These are phyloP conservation scores for Neurospora sp. DNA, from an alignment of 495 filamentous ascomycete species.

Conservation along the genomic window DNA sequence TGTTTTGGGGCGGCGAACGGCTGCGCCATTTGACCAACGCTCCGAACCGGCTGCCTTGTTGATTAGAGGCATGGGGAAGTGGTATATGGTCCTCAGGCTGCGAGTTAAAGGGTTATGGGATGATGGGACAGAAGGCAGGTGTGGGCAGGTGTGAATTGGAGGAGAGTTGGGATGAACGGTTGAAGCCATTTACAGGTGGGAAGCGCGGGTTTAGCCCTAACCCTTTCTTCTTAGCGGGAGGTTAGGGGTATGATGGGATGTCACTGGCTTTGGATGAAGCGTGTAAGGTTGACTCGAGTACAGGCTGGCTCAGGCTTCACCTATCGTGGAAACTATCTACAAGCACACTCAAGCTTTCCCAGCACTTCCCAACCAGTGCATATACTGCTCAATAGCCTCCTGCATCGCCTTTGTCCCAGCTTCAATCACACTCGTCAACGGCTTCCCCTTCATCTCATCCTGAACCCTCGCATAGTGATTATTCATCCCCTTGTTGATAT, in stretches of 20 bases:
- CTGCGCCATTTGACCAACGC: background rate
- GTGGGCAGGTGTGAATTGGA: background rate
- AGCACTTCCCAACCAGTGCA: constrained; percentile 58
- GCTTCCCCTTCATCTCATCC: constrained; percentile 57
- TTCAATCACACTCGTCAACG: constrained; percentile 61
- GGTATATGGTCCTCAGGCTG: background rate
- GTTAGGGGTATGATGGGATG: background rate
- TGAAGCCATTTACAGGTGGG: background rate
- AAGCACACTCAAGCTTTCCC: constrained; percentile 42
- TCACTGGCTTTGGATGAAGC: background rate
- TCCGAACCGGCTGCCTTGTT: background rate
- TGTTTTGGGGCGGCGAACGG: background rate
- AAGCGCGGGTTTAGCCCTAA: background rate
- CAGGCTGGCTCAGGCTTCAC: background rate
- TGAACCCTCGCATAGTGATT: constrained; percentile 54
- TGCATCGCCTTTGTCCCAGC: constrained; percentile 64
- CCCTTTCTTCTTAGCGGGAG: background rate
- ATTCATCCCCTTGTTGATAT: constrained; percentile 78
- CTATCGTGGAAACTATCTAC: background rate
- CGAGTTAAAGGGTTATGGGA: background rate
- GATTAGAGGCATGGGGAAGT: background rate
- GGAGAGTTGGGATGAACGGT: background rate
- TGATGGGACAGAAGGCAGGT: background rate
- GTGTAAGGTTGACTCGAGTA: background rate
- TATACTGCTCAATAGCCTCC: constrained; percentile 61